Base-by-base conservation (phyloP, 768 basidiomycete genomes). In the Boletus sensibilis region DNA sequence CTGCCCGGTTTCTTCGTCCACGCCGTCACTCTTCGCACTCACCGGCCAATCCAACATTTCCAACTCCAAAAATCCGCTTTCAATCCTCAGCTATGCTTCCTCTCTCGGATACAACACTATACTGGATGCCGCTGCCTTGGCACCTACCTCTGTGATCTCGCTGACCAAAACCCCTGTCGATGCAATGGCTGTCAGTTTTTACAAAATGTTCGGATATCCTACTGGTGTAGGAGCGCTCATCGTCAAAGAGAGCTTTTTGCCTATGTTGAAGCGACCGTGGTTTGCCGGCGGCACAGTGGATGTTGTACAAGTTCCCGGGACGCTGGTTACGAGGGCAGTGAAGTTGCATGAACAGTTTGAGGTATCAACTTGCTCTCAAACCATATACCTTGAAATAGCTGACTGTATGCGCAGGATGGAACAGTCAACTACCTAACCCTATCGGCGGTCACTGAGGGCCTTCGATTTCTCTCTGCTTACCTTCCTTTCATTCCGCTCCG, bases 181-280 rank as follows among this genome's bases (percentile, higher is more conserved):
- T 69, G 91, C 90, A 1, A 84, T 92, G 80, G 90, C 85, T 0
- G 66, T 94, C 51, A 90, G 87, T 42, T 92, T 93, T 64, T 94
- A 94, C 74, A 94, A 94, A 63, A 92, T 93, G 87, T 90, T 92
- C 60, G 91, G 91, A 34, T 93, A 85, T 62, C 91, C 91, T 12
- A 92, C 90, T 0, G 91, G 91, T 9, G 82, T 92, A 41, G 91
- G 92, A 35, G 90, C 90, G 13, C 76, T 94, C 5, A 70, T 94
- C 29, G 85, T 88, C 42, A 88, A 85, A 68, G 84, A 86, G 64
- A 79, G 81, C 10, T 90, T 91, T 62, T 71, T 91, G 49, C 69
- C 69, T 6, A 74, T 74, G 46, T 75, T 90, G 39, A 76, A 82
- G 52, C 81, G 89, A 9, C 90, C 89, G 0, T 94, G 91, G 91